These are phyloP conservation scores for Penicillium crustosum DNA, from an alignment of 2,329 filamentous ascomycete species.

Conservation along the genomic window DNA sequence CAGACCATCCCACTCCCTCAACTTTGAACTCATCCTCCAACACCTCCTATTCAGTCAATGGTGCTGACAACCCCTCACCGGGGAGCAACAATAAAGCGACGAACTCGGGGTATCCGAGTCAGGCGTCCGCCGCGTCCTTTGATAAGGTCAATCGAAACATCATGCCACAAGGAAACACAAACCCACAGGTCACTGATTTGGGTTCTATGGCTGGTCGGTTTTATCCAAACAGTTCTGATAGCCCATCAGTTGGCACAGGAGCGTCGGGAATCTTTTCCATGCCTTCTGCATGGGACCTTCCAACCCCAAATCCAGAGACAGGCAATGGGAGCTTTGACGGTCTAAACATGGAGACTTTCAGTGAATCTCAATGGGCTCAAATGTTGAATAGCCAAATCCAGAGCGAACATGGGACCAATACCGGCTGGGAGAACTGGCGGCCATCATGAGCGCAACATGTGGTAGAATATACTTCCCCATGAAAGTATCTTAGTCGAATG, in stretches of 20 bases:
- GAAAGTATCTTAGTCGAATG: background rate
- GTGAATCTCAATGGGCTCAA: constrained; percentile 39
- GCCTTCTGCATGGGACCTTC: constrained; percentile 34
- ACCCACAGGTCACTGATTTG: constrained; percentile 19
- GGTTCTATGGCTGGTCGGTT: constrained; percentile 18
- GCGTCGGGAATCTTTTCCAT: constrained; percentile 29
- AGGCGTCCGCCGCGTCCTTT: constrained; percentile 16
- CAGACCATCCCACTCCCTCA: constrained; percentile 38
- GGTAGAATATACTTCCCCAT: background rate
- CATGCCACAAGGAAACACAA: constrained; percentile 15
- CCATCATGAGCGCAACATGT: constrained; percentile 14
- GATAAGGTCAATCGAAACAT: constrained; percentile 17
- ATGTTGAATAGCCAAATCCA: constrained; percentile 31
- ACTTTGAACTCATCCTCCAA: constrained; percentile 42
- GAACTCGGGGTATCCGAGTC: constrained; percentile 6
- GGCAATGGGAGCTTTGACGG: constrained; percentile 21
- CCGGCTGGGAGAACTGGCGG: constrained; percentile 33
- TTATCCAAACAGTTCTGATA: constrained; percentile 16
- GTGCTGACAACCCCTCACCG: constrained; percentile 30
- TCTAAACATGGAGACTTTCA: constrained; percentile 29
- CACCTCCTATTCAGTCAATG: constrained; percentile 34
- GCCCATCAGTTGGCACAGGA: constrained; percentile 18
- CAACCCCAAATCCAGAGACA: constrained; percentile 13
- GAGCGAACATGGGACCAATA: constrained; percentile 12
- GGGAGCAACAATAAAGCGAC: constrained; percentile 25